Evolutionary conservation across 805 yeast species (phyloP), one percentile per base, ranked within the genome.

Genomic region (Spathaspora passalidarum): DNA sequence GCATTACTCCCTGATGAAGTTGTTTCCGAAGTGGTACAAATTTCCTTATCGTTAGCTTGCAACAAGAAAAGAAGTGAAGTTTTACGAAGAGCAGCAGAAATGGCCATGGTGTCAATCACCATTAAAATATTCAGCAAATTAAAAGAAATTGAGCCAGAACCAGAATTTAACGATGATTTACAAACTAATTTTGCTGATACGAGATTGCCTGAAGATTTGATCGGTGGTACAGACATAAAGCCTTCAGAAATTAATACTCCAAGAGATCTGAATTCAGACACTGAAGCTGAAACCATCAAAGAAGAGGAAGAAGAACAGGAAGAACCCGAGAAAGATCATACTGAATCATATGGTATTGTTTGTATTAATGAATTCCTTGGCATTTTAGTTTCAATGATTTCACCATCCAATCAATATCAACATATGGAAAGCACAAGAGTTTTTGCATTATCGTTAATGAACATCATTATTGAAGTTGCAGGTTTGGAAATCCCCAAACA

Each of bases 51-150:
- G 4, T 76, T 94, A 64, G 96, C 97, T 1, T 88, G 96, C 58
- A 96, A 94, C 62, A 88, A 88, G 67, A 79, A 91, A 61, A 79
- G 97, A 61, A 84, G 96, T 49, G 98, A 92, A 55, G 88, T 91
- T 6, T 74, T 94, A 48, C 75, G 98, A 56, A 80, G 85, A 49
- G 86, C 96, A 0, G 97, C 98, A 0, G 97, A 91, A 59, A 78
- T 86, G 69, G 78, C 96, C 0, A 76, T 89, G 75, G 71, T 79
- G 32, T 67, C 82, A 1, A 83, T 90, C 40, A 83, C 96, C 0
- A 76, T 82, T 34, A 75, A 79, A 45, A 75, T 90, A 5, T 90
- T 90, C 61, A 65, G 73, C 32, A 81, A 80, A 48, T 65, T 91
- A 40, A 74, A 74, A 38, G 63, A 66, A 19, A 74, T 88, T 19